Percentiles rank a stretch among this genome's conserved stretches.
These are phyloP conservation scores for Ascochyta clinopodiicola DNA, from an alignment of 2,329 filamentous ascomycete species.

Conservation along the genomic window DNA sequence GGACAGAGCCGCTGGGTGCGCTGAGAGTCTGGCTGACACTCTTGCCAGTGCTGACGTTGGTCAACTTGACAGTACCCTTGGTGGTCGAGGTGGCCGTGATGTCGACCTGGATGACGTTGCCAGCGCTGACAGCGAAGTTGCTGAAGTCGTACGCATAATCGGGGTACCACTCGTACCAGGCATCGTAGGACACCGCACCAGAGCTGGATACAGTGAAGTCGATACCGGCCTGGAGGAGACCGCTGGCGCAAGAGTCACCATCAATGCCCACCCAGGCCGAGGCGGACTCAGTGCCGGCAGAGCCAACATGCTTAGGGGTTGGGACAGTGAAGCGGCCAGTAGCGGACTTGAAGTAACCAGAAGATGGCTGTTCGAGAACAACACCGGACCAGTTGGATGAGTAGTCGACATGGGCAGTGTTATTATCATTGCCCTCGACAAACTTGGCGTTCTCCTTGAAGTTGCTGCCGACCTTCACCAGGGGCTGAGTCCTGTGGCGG, in stretches of 20 bases:
- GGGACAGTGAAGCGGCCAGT: constrained; percentile 63
- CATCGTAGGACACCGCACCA: constrained; percentile 55
- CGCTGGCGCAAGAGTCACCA: constrained; percentile 61
- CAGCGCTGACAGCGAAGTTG: constrained; percentile 53
- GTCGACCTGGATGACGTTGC: constrained; percentile 54
- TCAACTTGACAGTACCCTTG: constrained; percentile 55
- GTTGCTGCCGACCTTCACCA: constrained; percentile 21
- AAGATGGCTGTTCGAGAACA: constrained; percentile 51
- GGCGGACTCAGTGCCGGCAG: constrained; percentile 52
- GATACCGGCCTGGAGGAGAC: constrained; percentile 65
- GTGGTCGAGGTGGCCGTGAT: constrained; percentile 51
- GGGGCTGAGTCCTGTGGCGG: constrained; percentile 23
- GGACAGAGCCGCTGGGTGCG: constrained; percentile 12
- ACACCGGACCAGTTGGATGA: constrained; percentile 67
- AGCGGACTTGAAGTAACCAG: constrained; percentile 60
- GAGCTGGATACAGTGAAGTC: constrained; percentile 56
- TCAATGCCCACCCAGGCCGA: constrained; percentile 69
- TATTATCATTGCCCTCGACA: constrained; percentile 29
- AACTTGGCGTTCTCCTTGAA: constrained; percentile 20
- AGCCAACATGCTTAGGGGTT: constrained; percentile 51
- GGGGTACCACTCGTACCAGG: constrained; percentile 69
- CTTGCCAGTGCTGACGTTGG: constrained; percentile 61
- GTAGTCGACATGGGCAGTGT: constrained; percentile 57
- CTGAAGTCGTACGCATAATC: constrained; percentile 62
- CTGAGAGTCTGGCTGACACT: constrained; percentile 59